These are phyloP conservation scores for Phycomyces nitens DNA, from an alignment of 192 early-diverging fungal genomes.

Conservation along the genomic window DNA sequence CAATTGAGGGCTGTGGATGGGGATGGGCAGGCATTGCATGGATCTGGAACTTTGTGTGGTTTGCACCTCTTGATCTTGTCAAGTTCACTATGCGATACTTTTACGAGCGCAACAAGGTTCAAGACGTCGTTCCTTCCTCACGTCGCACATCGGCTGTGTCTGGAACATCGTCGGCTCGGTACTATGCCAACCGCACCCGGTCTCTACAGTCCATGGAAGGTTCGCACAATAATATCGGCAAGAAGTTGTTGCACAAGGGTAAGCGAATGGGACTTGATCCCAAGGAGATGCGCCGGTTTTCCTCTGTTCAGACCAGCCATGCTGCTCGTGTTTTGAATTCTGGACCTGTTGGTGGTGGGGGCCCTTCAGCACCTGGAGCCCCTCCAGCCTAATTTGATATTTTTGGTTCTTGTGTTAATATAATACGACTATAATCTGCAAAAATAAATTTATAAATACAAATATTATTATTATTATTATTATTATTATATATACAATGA, in stretches of 20 bases:
- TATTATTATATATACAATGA: no score
- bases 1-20: slow-evolving; percentile 64
- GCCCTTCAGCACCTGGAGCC: background rate
- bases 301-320: slow-evolving; percentile 54
- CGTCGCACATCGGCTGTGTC: slow-evolving; percentile 32
- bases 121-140: background rate
- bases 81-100: slow-evolving; percentile 60
- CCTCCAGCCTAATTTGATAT: background rate
- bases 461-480: no score
- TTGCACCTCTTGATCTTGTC: slow-evolving; percentile 65
- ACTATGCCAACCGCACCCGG: slow-evolving; percentile 35
- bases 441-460: no score
- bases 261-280: slow-evolving; percentile 55
- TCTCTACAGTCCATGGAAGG: slow-evolving; percentile 25
- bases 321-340: slow-evolving; percentile 25
- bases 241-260: slow-evolving; percentile 35
- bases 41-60: slow-evolving; percentile 75
- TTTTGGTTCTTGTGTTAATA: no score
- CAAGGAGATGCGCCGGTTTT: slow-evolving; percentile 67
- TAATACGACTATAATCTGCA: no score
- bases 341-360: background rate
- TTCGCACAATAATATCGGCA: slow-evolving; percentile 9
- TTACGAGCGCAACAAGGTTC: slow-evolving; percentile 47
- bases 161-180: slow-evolving; percentile 30
- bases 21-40: slow-evolving; percentile 65